Base-by-base conservation (phyloP, 306 rosid species). In the Ochetophila trinervis region DNA sequence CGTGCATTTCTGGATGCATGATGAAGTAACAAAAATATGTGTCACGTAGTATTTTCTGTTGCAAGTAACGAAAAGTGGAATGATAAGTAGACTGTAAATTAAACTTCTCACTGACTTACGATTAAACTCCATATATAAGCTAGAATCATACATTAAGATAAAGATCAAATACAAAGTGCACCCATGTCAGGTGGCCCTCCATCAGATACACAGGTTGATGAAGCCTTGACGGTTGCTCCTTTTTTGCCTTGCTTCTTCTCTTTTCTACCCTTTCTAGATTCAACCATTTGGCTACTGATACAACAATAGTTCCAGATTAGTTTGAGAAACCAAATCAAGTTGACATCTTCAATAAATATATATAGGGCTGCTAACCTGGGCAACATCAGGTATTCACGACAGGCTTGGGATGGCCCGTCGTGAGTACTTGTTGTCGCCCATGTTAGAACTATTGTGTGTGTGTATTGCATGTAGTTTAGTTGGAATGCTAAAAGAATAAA, bases 151-250 rank as follows among this genome's bases (percentile, higher is more conserved):
- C 85, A 55, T 70, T 32, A 44, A 19, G 49, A 59, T 42, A 23
- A 23, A 59, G 37, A 63, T 89, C 84, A 86, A 76, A 89, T 89
- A 67, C 93, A 84, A 75, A 86, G 96, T 35, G 96, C 93, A 37
- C 94, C 94, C 94, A 89, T 68, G 80, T 89, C 93, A 32, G 77
- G 91, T 30, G 83, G 78, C 72, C 57, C 76, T 40, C 75, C 85
- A 62, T 78, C 86, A 61, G 77, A 59, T 70, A 65, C 76, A 20
- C 69, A 20, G 42, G 71, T 7, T 51, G 67, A 32, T 53, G 62
- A 65, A 47, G 60, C 73, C 66, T 74, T 84, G 22, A 74, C 65
- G 51, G 72, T 68, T 57, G 69, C 76, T 60, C 79, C 82, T 78
- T 80, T 86, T 62, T 76, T 83, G 74, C 79, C 86, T 65, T 48